Conservation (phyloP, 148 eudicot genomes). For the Amaranthus cruentus region DNA sequence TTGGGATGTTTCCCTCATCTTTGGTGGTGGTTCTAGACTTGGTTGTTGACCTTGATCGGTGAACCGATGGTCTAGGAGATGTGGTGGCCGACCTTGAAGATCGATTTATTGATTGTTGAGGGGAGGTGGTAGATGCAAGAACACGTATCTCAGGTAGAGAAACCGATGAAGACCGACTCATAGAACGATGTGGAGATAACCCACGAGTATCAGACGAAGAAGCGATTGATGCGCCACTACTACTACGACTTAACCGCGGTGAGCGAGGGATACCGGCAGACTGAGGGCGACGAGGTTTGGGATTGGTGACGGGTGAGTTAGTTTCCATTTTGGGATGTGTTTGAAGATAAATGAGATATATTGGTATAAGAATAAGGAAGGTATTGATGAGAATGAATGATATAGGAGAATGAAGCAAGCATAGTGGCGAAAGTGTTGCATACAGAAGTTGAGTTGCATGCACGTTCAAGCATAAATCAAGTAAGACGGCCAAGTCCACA, state of each 20-base stretch:
- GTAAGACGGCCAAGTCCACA: conserved; percentile 20
- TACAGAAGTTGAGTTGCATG: conserved; percentile 30
- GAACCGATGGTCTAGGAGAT: conserved; percentile 36
- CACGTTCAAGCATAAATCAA: conserved; percentile 28
- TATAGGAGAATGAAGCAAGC: background rate
- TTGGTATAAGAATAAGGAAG: background rate
- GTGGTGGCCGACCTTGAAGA: conserved; percentile 27
- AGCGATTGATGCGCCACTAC: conserved; percentile 27
- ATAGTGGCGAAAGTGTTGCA: conserved; percentile 26
- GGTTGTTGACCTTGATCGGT: conserved; percentile 26
- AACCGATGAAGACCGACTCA: conserved; percentile 10
- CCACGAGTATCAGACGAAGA: background rate
- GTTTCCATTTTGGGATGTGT: conserved; percentile 22
- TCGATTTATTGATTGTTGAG: conserved; percentile 14
- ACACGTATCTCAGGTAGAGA: conserved; percentile 25
- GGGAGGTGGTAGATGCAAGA: conserved; percentile 17
- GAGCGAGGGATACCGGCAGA: conserved; percentile 32
- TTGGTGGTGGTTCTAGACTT: conserved; percentile 20
- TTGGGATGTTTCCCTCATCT: conserved; percentile 24
- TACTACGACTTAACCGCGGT: conserved; percentile 34
- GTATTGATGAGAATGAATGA: background rate
- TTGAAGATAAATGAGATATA: background rate
- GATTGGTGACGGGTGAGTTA: conserved; percentile 13
- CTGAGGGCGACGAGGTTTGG: conserved; percentile 25
- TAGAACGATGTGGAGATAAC: conserved; percentile 31